These are phyloP conservation scores for Rhodomyrtus psidioides DNA, from an alignment of 441 rosid genomes.

Conservation along the genomic window DNA sequence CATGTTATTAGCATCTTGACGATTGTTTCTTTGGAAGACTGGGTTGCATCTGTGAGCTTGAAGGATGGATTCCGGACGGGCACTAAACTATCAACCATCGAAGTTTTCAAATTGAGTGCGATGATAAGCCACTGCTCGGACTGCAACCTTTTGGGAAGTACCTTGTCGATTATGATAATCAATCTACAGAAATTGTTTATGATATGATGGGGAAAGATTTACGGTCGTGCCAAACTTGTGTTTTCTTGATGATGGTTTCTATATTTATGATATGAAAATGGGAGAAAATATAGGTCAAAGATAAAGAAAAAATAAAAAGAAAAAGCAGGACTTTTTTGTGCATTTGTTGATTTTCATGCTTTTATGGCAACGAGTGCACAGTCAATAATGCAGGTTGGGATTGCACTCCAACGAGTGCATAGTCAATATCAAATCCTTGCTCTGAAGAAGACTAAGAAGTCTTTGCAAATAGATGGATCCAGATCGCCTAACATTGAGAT, in stretches of 20 bases:
- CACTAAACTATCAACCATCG: not conserved
- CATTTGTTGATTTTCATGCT: not conserved
- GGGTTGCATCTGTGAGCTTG: not conserved
- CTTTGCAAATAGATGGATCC: not conserved
- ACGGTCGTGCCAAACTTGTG: not conserved
- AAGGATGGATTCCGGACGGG: not conserved
- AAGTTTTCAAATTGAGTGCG: not conserved
- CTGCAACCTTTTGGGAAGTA: not conserved
- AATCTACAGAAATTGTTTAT: not conserved
- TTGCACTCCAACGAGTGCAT: not conserved
- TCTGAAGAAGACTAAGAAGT: not conserved
- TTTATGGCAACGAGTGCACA: not conserved
- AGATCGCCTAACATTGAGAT: too few species aligned
- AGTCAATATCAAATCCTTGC: not conserved
- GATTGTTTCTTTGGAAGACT: not conserved
- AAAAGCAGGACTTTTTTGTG: not conserved
- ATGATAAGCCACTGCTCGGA: fast-evolving
- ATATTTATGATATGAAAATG: not conserved
- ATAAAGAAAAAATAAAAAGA: too few species aligned
- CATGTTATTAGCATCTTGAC: not conserved
- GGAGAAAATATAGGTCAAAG: not conserved
- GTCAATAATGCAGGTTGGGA: not conserved
- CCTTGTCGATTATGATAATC: fast-evolving
- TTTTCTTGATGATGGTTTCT: not conserved
- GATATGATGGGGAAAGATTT: not conserved